These are phyloP conservation scores for Blastocystis hominis DNA, from an alignment of 352 stramenopile species.

Conservation along the genomic window DNA sequence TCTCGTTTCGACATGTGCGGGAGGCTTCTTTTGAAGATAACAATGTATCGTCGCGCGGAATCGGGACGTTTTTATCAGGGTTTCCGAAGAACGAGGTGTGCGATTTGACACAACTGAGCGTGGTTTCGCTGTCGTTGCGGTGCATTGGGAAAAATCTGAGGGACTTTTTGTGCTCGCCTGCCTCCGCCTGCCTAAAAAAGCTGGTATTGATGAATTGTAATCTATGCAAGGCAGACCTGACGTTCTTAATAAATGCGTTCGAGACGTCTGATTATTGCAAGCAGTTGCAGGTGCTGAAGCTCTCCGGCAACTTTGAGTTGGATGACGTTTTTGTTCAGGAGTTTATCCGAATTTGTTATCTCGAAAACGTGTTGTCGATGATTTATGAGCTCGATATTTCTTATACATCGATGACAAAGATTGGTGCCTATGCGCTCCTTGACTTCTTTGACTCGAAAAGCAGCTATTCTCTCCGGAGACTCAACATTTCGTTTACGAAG, in stretches of 20 bases:
- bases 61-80: background rate
- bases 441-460: slow-evolving; percentile 23
- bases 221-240: slow-evolving; percentile 8
- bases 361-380: background rate
- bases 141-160: background rate
- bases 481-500: slow-evolving; percentile 50
- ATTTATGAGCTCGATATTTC: slow-evolving; percentile 37
- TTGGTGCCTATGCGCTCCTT: slow-evolving; percentile 15
- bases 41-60: background rate
- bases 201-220: slow-evolving; percentile 27
- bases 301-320: slow-evolving; percentile 40
- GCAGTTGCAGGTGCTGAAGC: background rate
- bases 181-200: background rate
- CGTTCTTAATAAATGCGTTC: slow-evolving; percentile 13
- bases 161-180: slow-evolving; percentile 26
- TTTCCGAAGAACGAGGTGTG: background rate
- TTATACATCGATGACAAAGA: slow-evolving; percentile 29
- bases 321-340: slow-evolving; percentile 15
- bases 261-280: slow-evolving; percentile 11
- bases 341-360: slow-evolving; percentile 21
- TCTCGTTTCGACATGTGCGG: background rate
- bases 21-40: slow-evolving; percentile 43
- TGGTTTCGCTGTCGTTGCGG: slow-evolving; percentile 7
- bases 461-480: slow-evolving; percentile 3
- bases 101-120: background rate